These are phyloP conservation scores for Globisporangium splendens DNA, from an alignment of 352 stramenopile species.

Conservation along the genomic window DNA sequence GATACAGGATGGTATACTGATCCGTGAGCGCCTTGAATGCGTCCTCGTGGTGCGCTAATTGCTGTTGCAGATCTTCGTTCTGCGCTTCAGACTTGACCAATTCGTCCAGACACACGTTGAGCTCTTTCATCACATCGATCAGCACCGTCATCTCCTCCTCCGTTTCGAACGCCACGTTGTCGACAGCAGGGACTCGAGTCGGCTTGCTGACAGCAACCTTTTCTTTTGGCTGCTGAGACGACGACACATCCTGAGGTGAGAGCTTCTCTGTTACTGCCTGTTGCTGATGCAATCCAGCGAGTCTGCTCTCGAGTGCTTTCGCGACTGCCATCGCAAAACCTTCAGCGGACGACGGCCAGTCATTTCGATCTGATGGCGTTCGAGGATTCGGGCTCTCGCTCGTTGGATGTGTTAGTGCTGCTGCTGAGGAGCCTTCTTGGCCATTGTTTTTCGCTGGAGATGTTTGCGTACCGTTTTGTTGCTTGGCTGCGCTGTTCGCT, in stretches of 20 bases:
- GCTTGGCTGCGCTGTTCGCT: too few relatives aligned
- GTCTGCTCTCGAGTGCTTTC: slow-evolving; percentile 34
- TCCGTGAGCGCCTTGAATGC: slow-evolving; percentile 59
- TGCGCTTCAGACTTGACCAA: slow-evolving; percentile 38
- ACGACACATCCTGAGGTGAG: too few relatives aligned
- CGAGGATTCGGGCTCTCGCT: not conserved
- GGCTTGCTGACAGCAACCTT: not conserved
- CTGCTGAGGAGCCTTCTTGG: too few relatives aligned
- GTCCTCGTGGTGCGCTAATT: slow-evolving; percentile 49
- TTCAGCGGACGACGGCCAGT: slow-evolving; percentile 17
- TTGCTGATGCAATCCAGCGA: slow-evolving; percentile 13
- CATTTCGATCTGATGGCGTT: not conserved
- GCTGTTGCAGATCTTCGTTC: slow-evolving; percentile 42
- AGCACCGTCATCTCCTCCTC: slow-evolving; percentile 57
- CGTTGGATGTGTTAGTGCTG: not conserved
- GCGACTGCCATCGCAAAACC: slow-evolving; percentile 37
- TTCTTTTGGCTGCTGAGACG: not conserved
- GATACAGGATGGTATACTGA: slow-evolving; percentile 69
- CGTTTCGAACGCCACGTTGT: slow-evolving; percentile 43
- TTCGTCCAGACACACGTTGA: slow-evolving; percentile 71
- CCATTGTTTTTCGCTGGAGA: too few relatives aligned
- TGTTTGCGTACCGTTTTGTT: too few relatives aligned
- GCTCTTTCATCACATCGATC: slow-evolving; percentile 55
- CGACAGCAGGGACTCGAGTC: not conserved
- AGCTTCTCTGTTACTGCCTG: not conserved